Evolutionary conservation across 1,284 basidiomycete species (phyloP).

Genomic region (Irpex lacteus): DNA sequence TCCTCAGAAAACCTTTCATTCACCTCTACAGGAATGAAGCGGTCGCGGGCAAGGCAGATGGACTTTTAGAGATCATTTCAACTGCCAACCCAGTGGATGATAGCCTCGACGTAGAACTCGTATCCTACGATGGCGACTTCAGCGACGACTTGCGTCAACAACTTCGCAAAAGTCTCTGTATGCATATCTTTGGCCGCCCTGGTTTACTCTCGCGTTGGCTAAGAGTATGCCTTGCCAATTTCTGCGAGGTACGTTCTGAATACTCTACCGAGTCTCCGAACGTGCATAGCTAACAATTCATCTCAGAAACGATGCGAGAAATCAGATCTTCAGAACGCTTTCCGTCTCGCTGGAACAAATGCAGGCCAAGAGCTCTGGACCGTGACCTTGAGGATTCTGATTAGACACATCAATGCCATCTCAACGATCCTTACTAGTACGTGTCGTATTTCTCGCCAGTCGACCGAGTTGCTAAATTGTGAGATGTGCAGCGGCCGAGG

Average conservation of each 20-base stretch:
- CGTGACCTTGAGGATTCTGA: constrained; percentile 49
- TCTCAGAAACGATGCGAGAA: constrained; percentile 36
- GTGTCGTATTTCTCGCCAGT: constrained; percentile 18
- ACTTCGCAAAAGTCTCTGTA: constrained; percentile 48
- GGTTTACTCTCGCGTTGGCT: constrained; percentile 49
- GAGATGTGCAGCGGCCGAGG: constrained; percentile 45
- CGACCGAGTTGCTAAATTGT: constrained; percentile 7
- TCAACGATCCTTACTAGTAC: constrained; percentile 43
- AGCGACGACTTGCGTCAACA: constrained; percentile 34
- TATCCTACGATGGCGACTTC: constrained; percentile 28
- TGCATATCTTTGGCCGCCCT: constrained; percentile 62
- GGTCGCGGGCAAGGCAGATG: constrained; percentile 40
- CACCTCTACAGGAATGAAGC: constrained; percentile 33
- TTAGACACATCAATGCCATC: constrained; percentile 53
- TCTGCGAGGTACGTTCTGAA: constrained; percentile 52
- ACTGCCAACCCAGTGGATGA: constrained; percentile 30
- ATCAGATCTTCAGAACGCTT: constrained; percentile 23
- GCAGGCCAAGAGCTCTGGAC: constrained; percentile 52
- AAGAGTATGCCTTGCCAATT: constrained; percentile 56
- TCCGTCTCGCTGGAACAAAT: constrained; percentile 46
- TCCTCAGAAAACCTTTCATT: constrained; percentile 55
- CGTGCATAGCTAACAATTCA: not conserved
- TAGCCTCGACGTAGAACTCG: constrained; percentile 23
- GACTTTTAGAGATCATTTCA: constrained; percentile 45
- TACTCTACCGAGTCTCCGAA: not conserved